A percentile compares a stretch with the other conserved stretches of the same genome.
phyloP scores from a whole-genome alignment of 352 stramenopile species.

The Phytophthora uliginosa region DNA sequence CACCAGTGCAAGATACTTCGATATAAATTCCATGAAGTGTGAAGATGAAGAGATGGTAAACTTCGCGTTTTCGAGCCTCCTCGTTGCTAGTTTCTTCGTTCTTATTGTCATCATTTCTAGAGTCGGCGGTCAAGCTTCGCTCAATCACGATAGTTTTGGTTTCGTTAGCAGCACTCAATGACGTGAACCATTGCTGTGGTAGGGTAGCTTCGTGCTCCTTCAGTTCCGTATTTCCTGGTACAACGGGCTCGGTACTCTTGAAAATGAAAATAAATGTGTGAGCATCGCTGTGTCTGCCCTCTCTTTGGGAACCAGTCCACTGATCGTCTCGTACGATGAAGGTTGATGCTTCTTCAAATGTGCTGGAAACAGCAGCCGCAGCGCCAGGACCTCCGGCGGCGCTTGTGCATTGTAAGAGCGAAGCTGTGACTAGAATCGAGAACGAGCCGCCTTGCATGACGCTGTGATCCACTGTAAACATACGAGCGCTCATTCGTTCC shows the following conservation, averaged over 20 bases:
- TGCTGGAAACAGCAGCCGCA: conserved; percentile 35
- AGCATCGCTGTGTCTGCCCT: not conserved
- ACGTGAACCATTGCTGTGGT: conserved; percentile 64
- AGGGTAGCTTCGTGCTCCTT: conserved; percentile 25
- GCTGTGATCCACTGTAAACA: conserved; percentile 52
- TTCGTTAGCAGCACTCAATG: conserved; percentile 45
- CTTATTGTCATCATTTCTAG: not conserved
- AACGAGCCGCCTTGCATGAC: conserved; percentile 27
- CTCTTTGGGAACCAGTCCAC: not conserved
- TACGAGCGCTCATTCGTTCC: conserved; percentile 47
- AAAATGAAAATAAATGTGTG: conserved; percentile 68
- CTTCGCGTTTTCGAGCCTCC: not conserved
- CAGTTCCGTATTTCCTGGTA: conserved; percentile 2
- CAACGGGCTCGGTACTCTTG: conserved; percentile 12
- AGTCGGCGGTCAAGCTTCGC: not conserved
- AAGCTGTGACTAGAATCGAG: conserved; percentile 49
- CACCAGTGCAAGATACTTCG: conserved; percentile 19
- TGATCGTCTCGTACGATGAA: conserved; percentile 26
- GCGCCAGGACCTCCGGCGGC: conserved; percentile 44
- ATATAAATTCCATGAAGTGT: conserved; percentile 29
- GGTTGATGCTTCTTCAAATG: conserved; percentile 22
- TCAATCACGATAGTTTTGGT: conserved; percentile 53
- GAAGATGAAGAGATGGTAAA: conserved; percentile 32
- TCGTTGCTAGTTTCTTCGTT: not conserved
- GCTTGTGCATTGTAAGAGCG: conserved; percentile 51